These are phyloP conservation scores for Solanum chiquidenum DNA, from an alignment of 257 asterid species.

Conservation along the genomic window DNA sequence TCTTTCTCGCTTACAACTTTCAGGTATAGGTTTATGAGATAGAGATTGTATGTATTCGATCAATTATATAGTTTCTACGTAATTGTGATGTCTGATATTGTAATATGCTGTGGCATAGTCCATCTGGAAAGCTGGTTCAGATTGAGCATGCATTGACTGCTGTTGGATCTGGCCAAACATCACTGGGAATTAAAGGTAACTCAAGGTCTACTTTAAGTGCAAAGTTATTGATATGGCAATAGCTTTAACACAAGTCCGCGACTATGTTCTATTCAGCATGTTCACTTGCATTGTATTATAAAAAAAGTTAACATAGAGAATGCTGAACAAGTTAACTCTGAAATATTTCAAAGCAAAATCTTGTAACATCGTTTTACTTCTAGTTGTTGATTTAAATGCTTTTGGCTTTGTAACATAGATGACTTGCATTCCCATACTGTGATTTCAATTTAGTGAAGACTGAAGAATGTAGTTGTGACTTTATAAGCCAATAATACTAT, in stretches of 20 bases:
- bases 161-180: constrained; percentile 98
- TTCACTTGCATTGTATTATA: neutral
- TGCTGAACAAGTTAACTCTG: neutral
- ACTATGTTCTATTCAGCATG: neutral
- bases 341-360: neutral
- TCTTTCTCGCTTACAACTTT: constrained; percentile 98
- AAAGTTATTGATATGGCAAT: neutral
- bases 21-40: constrained; percentile 40
- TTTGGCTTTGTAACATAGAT: neutral
- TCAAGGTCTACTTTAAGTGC: neutral
- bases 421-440: neutral
- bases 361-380: neutral
- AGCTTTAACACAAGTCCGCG: neutral
- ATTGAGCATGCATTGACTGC: constrained; percentile 98
- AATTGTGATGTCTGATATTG: neutral
- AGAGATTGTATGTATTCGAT: neutral
- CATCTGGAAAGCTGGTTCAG: constrained; percentile 98
- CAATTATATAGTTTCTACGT: neutral
- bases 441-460: neutral
- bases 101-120: constrained; percentile 21
- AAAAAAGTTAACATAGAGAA: neutral
- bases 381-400: neutral
- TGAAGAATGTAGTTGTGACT: neutral
- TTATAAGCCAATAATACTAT: neutral
- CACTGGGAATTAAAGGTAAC: constrained; percentile 92